These are phyloP conservation scores for Tolypocladium tropicale DNA, from an alignment of 2,329 filamentous ascomycete species.

Conservation along the genomic window DNA sequence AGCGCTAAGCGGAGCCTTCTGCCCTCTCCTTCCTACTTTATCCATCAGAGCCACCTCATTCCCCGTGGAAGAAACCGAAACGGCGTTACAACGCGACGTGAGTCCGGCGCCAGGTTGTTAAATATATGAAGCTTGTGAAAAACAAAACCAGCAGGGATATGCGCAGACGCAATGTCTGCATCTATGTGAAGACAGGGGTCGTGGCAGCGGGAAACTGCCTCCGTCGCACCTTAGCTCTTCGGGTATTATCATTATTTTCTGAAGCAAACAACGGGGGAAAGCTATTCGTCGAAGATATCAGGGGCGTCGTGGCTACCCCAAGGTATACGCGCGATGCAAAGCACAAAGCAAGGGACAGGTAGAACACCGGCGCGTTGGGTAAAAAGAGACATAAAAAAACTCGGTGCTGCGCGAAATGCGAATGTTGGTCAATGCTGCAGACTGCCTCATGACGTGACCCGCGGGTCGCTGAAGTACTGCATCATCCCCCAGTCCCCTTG, in stretches of 20 bases:
- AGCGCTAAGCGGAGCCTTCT: neutral
- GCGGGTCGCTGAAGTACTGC: slow-evolving; percentile 22
- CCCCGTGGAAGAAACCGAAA: neutral
- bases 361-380: neutral
- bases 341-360: neutral
- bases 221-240: neutral
- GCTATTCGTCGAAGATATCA: neutral
- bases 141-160: neutral
- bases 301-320: neutral
- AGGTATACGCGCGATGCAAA: neutral
- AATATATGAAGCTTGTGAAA: neutral
- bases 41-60: neutral
- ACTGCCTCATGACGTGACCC: slow-evolving; percentile 15
- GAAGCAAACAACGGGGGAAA: neutral
- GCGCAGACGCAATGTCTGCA: neutral
- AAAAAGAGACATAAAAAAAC: neutral
- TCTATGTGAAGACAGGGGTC: neutral
- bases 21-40: neutral
- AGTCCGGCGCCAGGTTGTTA: neutral
- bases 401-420: neutral
- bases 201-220: neutral
- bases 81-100: neutral
- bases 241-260: slow-evolving; percentile 24
- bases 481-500: slow-evolving; percentile 21
- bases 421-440: neutral